phyloP scores from a whole-genome alignment of 148 eudicot genomes.

The Diospyros lotus region DNA sequence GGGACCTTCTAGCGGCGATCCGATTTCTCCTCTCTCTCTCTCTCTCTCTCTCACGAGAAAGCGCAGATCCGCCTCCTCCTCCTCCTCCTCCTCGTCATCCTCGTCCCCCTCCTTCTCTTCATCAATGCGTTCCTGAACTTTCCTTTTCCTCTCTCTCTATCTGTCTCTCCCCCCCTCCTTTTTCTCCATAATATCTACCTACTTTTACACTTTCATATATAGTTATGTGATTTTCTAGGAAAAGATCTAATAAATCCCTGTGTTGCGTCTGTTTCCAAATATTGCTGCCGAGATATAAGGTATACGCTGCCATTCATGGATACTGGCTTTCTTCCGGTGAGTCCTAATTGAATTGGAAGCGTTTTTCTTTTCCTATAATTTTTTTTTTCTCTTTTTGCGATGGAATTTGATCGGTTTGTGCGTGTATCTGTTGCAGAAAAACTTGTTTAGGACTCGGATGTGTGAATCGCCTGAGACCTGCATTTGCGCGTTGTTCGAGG shows the following conservation, averaged over 20 bases:
- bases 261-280: not conserved
- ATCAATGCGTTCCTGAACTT: not conserved
- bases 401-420: not conserved
- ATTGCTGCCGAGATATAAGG: not conserved
- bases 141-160: not conserved
- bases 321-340: not conserved
- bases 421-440: conserved; percentile 11
- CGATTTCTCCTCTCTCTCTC: conserved; percentile 14
- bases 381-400: not conserved
- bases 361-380: not conserved
- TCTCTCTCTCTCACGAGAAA: conserved; percentile 28
- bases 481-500: conserved; percentile 30
- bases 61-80: not conserved
- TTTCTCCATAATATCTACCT: not conserved
- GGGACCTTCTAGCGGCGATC: conserved; percentile 21
- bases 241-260: too few species aligned
- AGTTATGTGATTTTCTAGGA: not conserved
- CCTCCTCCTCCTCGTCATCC: conserved; percentile 7
- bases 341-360: not conserved
- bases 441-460: conserved; percentile 12
- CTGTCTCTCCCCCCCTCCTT: not conserved
- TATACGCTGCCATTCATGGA: conserved; percentile 5
- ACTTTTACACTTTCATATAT: not conserved
- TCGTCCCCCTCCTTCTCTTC: conserved; percentile 10
- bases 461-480: conserved; percentile 23